A percentile compares a stretch with the other conserved stretches of the same genome.
Conservation (phyloP, 2,329 filamentous ascomycete species). For the Didymella pinodella region DNA sequence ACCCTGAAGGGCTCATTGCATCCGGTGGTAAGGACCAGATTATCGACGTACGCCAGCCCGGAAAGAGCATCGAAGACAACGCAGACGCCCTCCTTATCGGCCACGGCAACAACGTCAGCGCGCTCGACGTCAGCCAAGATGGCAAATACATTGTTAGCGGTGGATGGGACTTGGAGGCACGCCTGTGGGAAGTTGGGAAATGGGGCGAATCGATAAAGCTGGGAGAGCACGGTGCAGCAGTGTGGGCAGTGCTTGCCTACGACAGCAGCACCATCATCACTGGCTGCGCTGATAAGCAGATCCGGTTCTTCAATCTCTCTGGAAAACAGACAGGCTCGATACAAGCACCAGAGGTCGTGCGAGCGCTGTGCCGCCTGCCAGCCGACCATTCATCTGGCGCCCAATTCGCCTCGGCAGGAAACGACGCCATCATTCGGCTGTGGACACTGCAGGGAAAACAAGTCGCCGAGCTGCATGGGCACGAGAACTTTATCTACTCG, state of each 20-base stretch:
- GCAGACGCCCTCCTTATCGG: slow-evolving; percentile 87
- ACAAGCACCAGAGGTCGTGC: slow-evolving; percentile 78
- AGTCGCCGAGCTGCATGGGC: slow-evolving; percentile 80
- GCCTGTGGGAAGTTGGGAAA: slow-evolving; percentile 83
- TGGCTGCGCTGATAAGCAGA: slow-evolving; percentile 88
- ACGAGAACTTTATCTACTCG: slow-evolving; percentile 95
- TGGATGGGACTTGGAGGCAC: slow-evolving; percentile 89
- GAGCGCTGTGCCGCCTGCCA: slow-evolving; percentile 86
- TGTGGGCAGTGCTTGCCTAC: slow-evolving; percentile 91
- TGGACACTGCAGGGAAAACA: slow-evolving; percentile 84
- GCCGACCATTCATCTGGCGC: slow-evolving; percentile 78
- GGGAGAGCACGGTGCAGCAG: slow-evolving; percentile 78
- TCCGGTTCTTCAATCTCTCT: slow-evolving; percentile 78
- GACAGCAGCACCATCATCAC: slow-evolving; percentile 77
- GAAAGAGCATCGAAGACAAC: slow-evolving; percentile 72
- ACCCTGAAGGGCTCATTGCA: slow-evolving; percentile 80
- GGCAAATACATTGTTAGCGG: slow-evolving; percentile 84
- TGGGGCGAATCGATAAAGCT: slow-evolving; percentile 81
- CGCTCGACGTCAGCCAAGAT: slow-evolving; percentile 78
- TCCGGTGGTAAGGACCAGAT: slow-evolving; percentile 92
- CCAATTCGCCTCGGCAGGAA: slow-evolving; percentile 93
- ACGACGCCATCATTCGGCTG: slow-evolving; percentile 86
- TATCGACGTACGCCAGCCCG: slow-evolving; percentile 84
- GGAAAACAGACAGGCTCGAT: slow-evolving; percentile 71
- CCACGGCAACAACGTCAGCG: slow-evolving; percentile 86